phyloP scores from a whole-genome alignment of 177 flowering plant species.

The Vitis hybrid region DNA sequence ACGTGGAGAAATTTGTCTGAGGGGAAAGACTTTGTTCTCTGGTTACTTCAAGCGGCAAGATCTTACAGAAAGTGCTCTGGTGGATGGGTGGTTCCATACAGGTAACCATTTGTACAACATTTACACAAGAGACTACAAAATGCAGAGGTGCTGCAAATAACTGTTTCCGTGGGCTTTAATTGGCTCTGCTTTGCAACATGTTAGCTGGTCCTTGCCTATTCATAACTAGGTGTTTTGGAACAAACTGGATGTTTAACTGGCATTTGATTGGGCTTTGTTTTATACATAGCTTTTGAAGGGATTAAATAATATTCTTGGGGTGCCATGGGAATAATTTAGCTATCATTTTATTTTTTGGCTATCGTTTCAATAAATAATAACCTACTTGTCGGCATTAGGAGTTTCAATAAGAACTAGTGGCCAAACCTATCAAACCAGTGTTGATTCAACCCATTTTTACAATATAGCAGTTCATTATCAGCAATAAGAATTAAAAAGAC shows the following conservation, averaged over 20 bases:
- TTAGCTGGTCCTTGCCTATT: neutral
- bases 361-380: neutral
- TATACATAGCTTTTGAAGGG: too few relatives aligned
- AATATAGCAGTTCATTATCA: neutral
- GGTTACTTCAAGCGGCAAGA: constrained; percentile 88
- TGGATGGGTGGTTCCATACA: constrained; percentile 98
- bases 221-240: neutral
- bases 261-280: neutral
- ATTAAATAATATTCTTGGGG: neutral
- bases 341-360: neutral
- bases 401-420: neutral
- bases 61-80: constrained; percentile 64
- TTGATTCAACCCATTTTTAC: neutral
- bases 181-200: too few relatives aligned
- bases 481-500: neutral
- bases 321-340: neutral
- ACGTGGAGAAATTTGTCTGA: constrained; percentile 92
- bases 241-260: neutral
- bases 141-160: neutral
- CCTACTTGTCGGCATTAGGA: neutral
- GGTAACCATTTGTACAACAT: constrained; percentile 39
- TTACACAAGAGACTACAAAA: neutral
- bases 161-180: neutral
- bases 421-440: neutral
- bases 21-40: constrained; percentile 84